phyloP scores from a whole-genome alignment of 768 basidiomycete genomes.

The Sistotremastrum suecicum region DNA sequence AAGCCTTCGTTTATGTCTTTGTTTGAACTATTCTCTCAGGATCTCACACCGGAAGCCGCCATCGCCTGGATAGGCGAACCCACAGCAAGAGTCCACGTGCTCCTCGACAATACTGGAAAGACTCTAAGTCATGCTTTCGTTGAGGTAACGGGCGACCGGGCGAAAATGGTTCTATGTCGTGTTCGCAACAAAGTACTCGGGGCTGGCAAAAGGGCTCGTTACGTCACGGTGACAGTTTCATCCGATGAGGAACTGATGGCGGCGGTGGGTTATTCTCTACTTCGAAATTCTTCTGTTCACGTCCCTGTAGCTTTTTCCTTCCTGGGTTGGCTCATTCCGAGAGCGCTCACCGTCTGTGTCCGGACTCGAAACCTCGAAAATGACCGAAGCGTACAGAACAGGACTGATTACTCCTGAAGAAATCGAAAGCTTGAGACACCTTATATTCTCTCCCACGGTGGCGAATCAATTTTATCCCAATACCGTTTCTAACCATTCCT shows the following conservation, averaged over 20 bases:
- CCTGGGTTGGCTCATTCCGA: constrained; percentile 65
- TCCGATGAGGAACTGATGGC: constrained; percentile 73
- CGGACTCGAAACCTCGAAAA: constrained; percentile 41
- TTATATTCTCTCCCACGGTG: constrained; percentile 69
- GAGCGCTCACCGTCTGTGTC: constrained; percentile 53
- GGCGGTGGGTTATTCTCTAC: constrained; percentile 34
- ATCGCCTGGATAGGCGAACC: constrained; percentile 56
- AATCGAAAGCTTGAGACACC: constrained; percentile 46
- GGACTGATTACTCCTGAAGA: constrained; percentile 57
- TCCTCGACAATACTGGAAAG: constrained; percentile 71
- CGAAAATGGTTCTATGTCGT: constrained; percentile 52
- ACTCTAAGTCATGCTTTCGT: constrained; percentile 77
- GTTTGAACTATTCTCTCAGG: constrained; percentile 26
- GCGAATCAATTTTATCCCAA: background rate
- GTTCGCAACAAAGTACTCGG: constrained; percentile 44
- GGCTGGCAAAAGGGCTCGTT: constrained; percentile 61
- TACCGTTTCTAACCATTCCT: background rate
- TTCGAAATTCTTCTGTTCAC: background rate
- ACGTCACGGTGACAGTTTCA: constrained; percentile 72
- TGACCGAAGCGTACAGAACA: constrained; percentile 45
- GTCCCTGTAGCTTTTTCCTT: constrained; percentile 50
- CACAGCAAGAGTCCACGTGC: constrained; percentile 56
- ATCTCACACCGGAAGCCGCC: constrained; percentile 71
- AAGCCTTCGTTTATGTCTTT: constrained; percentile 1
- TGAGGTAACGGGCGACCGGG: constrained; percentile 48